phyloP scores from a whole-genome alignment of 2,329 filamentous ascomycete species.

The Fusarium sterilihyphosum region DNA sequence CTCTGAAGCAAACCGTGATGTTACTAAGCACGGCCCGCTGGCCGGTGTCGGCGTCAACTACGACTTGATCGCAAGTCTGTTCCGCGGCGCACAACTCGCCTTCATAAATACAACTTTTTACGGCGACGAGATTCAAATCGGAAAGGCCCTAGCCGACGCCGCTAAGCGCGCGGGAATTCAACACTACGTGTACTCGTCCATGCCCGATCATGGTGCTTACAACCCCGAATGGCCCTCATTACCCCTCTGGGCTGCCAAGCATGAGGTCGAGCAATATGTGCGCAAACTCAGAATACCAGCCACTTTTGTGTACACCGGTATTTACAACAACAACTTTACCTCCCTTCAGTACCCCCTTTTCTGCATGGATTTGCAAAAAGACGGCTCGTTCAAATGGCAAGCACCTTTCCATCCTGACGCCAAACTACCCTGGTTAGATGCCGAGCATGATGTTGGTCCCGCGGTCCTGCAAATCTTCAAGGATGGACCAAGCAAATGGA shows the following conservation, averaged over 20 bases:
- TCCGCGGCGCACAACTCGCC: slow-evolving; percentile 84
- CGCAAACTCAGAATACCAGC: slow-evolving; percentile 83
- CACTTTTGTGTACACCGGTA: slow-evolving; percentile 95
- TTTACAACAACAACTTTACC: slow-evolving; percentile 99
- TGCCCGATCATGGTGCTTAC: slow-evolving; percentile 92
- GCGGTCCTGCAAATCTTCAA: slow-evolving; percentile 95
- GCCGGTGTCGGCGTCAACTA: slow-evolving; percentile 75
- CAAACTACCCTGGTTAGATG: slow-evolving; percentile 93
- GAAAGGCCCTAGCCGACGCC: slow-evolving; percentile 86
- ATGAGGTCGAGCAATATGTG: slow-evolving; percentile 91
- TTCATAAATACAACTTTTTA: slow-evolving; percentile 99
- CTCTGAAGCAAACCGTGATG: slow-evolving; percentile 64
- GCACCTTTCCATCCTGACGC: slow-evolving; percentile 92
- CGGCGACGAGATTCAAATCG: slow-evolving; percentile 92
- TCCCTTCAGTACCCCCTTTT: slow-evolving; percentile 92
- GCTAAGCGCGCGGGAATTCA: slow-evolving; percentile 85
- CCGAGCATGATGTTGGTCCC: slow-evolving; percentile 94
- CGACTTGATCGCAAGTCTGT: slow-evolving; percentile 78
- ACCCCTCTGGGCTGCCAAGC: slow-evolving; percentile 92
- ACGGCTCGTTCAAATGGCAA: slow-evolving; percentile 91
- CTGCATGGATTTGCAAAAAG: slow-evolving; percentile 87
- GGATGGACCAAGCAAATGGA: slow-evolving; percentile 88
- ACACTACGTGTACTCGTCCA: slow-evolving; percentile 96
- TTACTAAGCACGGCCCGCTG: slow-evolving; percentile 74
- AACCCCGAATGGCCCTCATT: slow-evolving; percentile 80